These are phyloP conservation scores for Cladophialophora chaetospira DNA, from an alignment of 2,329 filamentous ascomycete genomes.

Conservation along the genomic window DNA sequence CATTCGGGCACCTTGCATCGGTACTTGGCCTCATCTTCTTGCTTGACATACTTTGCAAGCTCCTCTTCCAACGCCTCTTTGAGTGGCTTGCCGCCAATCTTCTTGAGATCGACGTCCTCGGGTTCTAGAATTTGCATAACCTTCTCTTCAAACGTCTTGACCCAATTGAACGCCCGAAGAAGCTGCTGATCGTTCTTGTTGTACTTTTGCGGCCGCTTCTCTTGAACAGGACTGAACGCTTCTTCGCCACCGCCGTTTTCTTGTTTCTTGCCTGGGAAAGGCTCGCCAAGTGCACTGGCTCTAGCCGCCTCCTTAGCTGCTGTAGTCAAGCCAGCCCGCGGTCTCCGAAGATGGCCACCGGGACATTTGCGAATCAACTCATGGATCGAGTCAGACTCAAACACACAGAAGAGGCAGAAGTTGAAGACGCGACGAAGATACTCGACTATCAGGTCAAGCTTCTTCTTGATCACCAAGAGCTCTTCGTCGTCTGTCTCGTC, in stretches of 20 bases:
- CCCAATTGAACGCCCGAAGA: constrained; percentile 96
- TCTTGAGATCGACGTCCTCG: constrained; percentile 80
- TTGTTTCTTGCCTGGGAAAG: constrained; percentile 82
- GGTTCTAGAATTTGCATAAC: constrained; percentile 89
- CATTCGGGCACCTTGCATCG: constrained; percentile 96
- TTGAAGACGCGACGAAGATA: constrained; percentile 96
- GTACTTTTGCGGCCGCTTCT: constrained; percentile 70
- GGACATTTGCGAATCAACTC: constrained; percentile 95
- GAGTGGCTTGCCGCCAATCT: constrained; percentile 82
- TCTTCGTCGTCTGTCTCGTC: constrained; percentile 91
- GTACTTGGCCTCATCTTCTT: constrained; percentile 96
- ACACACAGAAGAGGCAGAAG: constrained; percentile 99
- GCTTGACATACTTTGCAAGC: constrained; percentile 83
- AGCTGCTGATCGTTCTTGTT: constrained; percentile 88
- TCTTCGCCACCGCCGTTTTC: constrained; percentile 64
- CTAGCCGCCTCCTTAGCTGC: constrained; percentile 81
- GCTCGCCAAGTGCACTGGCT: constrained; percentile 78
- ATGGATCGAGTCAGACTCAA: constrained; percentile 95
- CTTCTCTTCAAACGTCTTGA: constrained; percentile 98
- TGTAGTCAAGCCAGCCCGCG: constrained; percentile 79
- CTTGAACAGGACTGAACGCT: constrained; percentile 63
- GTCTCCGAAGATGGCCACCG: constrained; percentile 92
- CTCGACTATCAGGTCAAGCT: constrained; percentile 91
- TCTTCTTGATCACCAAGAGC: constrained; percentile 89
- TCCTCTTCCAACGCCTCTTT: constrained; percentile 89